phyloP scores from a whole-genome alignment of 2,329 filamentous ascomycete genomes.

The Penicillium corylophilum region DNA sequence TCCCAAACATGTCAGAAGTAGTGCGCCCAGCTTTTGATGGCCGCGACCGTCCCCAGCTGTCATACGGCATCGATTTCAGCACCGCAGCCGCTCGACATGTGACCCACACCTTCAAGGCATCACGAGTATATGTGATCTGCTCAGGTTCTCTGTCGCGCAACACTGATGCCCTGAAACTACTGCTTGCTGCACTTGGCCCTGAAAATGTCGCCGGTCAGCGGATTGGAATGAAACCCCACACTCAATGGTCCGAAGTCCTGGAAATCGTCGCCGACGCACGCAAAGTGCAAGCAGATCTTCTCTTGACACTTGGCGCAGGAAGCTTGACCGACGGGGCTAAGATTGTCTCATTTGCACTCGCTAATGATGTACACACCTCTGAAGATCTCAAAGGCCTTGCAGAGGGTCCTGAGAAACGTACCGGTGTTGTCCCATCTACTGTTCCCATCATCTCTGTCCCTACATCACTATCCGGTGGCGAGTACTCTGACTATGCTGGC shows the following conservation, averaged over 20 bases:
- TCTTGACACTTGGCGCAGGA: not conserved
- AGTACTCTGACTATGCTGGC: not conserved
- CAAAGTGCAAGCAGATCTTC: not conserved
- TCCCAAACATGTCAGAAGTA: not conserved
- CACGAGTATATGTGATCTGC: not conserved
- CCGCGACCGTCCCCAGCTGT: not conserved
- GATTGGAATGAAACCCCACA: conserved; percentile 1
- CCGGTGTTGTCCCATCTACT: not conserved
- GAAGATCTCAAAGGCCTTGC: not conserved
- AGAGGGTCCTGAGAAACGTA: not conserved
- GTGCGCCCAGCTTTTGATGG: not conserved
- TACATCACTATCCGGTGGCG: not conserved
- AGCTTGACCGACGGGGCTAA: conserved; percentile 1
- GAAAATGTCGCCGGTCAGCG: not conserved
- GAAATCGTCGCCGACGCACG: conserved; percentile 2
- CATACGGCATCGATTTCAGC: not conserved
- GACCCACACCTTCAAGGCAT: not conserved
- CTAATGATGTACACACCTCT: not conserved
- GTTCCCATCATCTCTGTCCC: conserved; percentile 1
- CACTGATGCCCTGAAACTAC: not conserved
- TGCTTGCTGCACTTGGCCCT: not conserved
- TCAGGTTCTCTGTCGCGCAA: not conserved
- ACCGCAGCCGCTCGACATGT: not conserved
- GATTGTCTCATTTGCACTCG: not conserved
- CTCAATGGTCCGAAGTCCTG: not conserved